Evolutionary conservation across 2,329 filamentous ascomycete genomes (phyloP).

Genomic region (Diaporthe helianthi): DNA sequence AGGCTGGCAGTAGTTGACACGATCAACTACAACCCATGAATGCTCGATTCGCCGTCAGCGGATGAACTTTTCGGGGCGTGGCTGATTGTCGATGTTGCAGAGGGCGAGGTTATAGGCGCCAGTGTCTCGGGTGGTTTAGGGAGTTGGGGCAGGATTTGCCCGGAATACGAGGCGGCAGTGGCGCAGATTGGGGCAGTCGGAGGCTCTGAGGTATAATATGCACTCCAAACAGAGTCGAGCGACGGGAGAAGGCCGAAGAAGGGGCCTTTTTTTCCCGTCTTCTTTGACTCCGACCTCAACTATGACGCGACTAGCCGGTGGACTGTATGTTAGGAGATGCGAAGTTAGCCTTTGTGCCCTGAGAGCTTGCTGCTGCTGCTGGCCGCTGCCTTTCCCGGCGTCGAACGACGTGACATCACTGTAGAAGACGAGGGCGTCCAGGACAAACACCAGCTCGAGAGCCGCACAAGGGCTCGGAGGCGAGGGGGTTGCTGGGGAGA

Average conservation of each 20-base stretch:
- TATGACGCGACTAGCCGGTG: constrained; percentile 42
- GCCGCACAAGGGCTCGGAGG: not conserved
- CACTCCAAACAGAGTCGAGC: constrained; percentile 31
- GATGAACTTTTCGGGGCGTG: constrained; percentile 16
- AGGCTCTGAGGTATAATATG: constrained; percentile 24
- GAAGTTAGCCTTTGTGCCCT: constrained; percentile 43
- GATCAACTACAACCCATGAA: constrained; percentile 35
- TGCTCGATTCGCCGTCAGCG: constrained; percentile 27
- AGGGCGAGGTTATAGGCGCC: constrained; percentile 2
- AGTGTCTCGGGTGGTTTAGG: constrained; percentile 21
- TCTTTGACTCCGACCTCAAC: constrained; percentile 35
- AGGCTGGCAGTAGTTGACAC: constrained; percentile 33
- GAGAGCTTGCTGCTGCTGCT: constrained; percentile 28
- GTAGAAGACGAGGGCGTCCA: not conserved
- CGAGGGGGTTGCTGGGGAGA: constrained; percentile 1
- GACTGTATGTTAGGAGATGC: constrained; percentile 46
- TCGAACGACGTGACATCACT: constrained; percentile 13
- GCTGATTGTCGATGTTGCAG: constrained; percentile 13
- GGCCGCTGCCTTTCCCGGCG: constrained; percentile 8
- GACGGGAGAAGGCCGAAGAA: constrained; percentile 3
- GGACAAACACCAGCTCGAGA: not conserved
- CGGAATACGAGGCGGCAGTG: constrained; percentile 36
- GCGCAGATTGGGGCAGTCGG: constrained; percentile 29
- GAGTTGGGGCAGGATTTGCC: constrained; percentile 20
- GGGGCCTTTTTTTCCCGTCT: not conserved